Evolutionary conservation across 129 eudicot species (phyloP).

Genomic region (Chrysanthemum lavandulifolium): DNA sequence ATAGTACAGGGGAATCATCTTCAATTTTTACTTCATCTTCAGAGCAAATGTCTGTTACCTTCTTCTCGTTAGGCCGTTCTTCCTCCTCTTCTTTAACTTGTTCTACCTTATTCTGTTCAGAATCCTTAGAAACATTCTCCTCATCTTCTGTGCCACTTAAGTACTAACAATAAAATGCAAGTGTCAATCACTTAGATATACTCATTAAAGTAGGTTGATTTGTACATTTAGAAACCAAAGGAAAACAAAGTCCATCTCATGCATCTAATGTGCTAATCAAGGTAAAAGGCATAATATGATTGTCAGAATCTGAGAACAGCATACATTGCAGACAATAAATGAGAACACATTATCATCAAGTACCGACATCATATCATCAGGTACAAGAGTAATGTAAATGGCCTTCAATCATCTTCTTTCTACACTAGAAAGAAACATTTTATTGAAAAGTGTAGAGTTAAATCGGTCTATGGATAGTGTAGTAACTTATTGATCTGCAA

Average conservation of each 20-base stretch:
- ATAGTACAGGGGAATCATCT: slow-evolving; percentile 74
- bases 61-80: slow-evolving; percentile 30
- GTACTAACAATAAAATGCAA: slow-evolving; percentile 36
- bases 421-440: no score
- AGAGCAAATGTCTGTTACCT: slow-evolving; percentile 18
- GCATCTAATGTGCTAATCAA: neutral
- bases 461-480: no score
- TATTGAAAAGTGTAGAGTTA: no score
- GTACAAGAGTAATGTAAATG: no score
- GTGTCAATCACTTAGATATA: slow-evolving; percentile 11
- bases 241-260: no score
- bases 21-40: slow-evolving; percentile 50
- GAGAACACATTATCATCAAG: no score
- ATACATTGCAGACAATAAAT: no score
- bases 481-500: no score
- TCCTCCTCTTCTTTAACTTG: slow-evolving; percentile 35
- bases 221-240: no score
- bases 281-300: neutral
- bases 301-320: neutral
- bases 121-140: slow-evolving; percentile 34
- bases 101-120: slow-evolving; percentile 34
- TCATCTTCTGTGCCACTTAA: slow-evolving; percentile 42
- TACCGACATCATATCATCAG: no score
- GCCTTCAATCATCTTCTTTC: no score
- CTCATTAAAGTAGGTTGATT: no score